Percentiles rank a stretch among this genome's conserved stretches.
phyloP scores from a whole-genome alignment of 805 yeast genomes.

The Candida multigemmis region DNA sequence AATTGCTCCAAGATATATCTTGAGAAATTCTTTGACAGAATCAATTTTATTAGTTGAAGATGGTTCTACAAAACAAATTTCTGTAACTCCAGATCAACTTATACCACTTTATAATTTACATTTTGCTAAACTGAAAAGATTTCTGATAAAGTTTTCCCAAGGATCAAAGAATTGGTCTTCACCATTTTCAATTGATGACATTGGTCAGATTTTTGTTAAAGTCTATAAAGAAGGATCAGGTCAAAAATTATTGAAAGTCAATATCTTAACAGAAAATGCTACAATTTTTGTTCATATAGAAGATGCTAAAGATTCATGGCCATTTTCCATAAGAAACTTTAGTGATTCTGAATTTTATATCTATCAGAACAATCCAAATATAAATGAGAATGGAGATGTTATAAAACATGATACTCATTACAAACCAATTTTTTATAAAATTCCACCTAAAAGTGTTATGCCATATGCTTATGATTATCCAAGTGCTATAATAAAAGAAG shows the following conservation, averaged over 20 bases:
- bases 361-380: constrained; percentile 74
- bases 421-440: constrained; percentile 68
- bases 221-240: constrained; percentile 55
- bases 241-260: constrained; percentile 63
- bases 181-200: constrained; percentile 74
- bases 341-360: constrained; percentile 80
- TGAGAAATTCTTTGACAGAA: constrained; percentile 52
- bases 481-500: constrained; percentile 75
- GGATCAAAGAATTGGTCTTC: constrained; percentile 70
- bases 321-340: constrained; percentile 83
- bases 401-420: constrained; percentile 45
- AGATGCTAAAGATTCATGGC: constrained; percentile 80
- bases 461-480: constrained; percentile 98
- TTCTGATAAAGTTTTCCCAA: constrained; percentile 51
- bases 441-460: constrained; percentile 91
- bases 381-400: constrained; percentile 53
- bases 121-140: no score
- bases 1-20: constrained; percentile 72
- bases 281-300: constrained; percentile 69
- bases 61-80: constrained; percentile 47
- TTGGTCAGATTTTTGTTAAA: constrained; percentile 75
- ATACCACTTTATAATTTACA: constrained; percentile 55
- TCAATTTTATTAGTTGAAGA: constrained; percentile 56
- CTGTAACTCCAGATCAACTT: constrained; percentile 38
- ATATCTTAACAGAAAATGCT: constrained; percentile 70